Conservation (phyloP, 176 grass and related monocot genomes). For the Triticum timopheevii region DNA sequence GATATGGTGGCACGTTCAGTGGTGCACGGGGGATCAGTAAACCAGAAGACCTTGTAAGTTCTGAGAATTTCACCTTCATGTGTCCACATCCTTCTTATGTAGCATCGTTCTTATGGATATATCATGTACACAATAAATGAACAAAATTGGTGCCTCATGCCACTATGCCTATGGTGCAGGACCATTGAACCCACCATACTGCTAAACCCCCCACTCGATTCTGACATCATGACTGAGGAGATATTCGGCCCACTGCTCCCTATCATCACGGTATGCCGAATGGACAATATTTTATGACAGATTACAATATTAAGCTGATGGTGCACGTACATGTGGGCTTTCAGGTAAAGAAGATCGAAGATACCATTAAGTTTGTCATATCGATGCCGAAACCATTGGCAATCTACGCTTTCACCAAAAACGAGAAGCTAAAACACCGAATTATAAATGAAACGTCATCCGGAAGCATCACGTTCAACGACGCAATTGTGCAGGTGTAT, state of each 20-base stretch:
- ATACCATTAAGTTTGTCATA: constrained; percentile 59
- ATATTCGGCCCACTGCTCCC: constrained; percentile 86
- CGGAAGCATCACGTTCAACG: constrained; percentile 72
- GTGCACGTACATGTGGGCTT: not conserved
- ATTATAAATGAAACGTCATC: constrained; percentile 73
- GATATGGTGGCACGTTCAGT: constrained; percentile 54
- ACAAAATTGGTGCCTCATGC: not conserved
- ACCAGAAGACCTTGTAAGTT: constrained; percentile 59
- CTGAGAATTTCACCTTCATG: not conserved
- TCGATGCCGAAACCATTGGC: constrained; percentile 68
- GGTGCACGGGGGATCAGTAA: constrained; percentile 57
- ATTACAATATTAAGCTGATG: not conserved
- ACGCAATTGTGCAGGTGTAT: constrained; percentile 65
- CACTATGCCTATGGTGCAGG: constrained; percentile 36
- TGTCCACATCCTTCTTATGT: not conserved
- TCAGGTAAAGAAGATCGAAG: constrained; percentile 82
- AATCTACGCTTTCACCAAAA: constrained; percentile 81
- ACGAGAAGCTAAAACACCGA: constrained; percentile 53
- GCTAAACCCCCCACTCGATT: constrained; percentile 66
- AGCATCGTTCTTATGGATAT: not conserved
- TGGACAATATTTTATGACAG: not conserved
- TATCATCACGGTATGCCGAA: constrained; percentile 54
- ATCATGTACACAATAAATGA: not conserved
- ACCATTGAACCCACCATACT: constrained; percentile 73
- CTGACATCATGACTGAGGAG: constrained; percentile 73